phyloP scores from a whole-genome alignment of 1,284 basidiomycete genomes.

The Marasmius sp. region DNA sequence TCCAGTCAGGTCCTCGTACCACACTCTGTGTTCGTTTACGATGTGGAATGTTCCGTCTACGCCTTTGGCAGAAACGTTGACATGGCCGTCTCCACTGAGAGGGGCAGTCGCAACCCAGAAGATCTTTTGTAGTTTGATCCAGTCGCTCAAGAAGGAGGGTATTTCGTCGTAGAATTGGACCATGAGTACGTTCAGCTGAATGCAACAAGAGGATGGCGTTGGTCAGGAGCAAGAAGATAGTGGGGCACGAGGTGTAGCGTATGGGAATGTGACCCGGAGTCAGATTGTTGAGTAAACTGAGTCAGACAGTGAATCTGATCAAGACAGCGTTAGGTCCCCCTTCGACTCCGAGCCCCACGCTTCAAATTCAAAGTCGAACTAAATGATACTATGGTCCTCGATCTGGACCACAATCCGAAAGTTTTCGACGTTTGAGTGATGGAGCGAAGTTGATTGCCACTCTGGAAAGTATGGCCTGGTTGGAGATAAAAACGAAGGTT shows the following conservation, averaged over 20 bases:
- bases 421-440: too few species aligned
- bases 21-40: constrained; percentile 43
- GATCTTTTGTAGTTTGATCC: constrained; percentile 50
- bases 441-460: too few species aligned
- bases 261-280: too few species aligned
- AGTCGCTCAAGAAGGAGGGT: constrained; percentile 41
- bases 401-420: too few species aligned
- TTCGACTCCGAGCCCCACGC: too few species aligned
- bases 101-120: constrained; percentile 63
- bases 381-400: too few species aligned
- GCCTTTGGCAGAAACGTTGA: constrained; percentile 60
- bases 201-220: background rate
- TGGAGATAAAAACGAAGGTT: too few species aligned
- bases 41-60: constrained; percentile 48
- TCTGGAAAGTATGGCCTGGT: too few species aligned
- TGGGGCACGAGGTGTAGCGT: background rate
- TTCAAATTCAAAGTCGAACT: too few species aligned
- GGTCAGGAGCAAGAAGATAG: background rate
- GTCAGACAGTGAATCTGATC: too few species aligned
- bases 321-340: too few species aligned
- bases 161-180: constrained; percentile 48
- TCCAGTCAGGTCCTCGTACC: constrained; percentile 59
- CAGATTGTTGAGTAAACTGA: too few species aligned
- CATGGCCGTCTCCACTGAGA: constrained; percentile 45
- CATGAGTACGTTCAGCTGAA: constrained; percentile 29